Evolutionary conservation across 2,329 filamentous ascomycete species (phyloP).

Genomic region (Claviceps arundinis): DNA sequence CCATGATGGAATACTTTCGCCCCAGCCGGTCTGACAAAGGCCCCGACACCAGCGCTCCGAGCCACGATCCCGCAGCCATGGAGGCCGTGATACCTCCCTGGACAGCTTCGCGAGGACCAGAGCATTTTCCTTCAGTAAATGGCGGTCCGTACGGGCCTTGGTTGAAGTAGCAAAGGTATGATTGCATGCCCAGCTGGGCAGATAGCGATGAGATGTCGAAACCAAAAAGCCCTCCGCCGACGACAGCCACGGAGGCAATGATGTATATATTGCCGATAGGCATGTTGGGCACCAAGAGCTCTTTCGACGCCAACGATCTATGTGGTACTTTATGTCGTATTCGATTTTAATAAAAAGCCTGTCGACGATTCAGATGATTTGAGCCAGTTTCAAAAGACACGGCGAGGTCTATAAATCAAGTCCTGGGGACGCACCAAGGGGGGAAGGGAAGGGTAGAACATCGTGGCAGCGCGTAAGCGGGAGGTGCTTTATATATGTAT

Average conservation of each 20-base stretch:
- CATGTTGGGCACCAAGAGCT: constrained; percentile 10
- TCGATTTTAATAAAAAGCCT: neutral
- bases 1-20: constrained; percentile 36
- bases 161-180: constrained; percentile 26
- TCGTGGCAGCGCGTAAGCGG: neutral
- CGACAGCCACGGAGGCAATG: constrained; percentile 22
- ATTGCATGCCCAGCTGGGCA: constrained; percentile 25
- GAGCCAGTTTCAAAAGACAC: neutral
- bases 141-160: constrained; percentile 21
- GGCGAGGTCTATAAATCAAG: neutral
- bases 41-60: constrained; percentile 35
- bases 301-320: neutral
- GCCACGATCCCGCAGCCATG: constrained; percentile 37
- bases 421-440: neutral
- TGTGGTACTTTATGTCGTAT: neutral
- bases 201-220: constrained; percentile 55
- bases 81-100: constrained; percentile 40
- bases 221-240: constrained; percentile 38
- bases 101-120: constrained; percentile 24
- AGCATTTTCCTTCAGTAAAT: constrained; percentile 17
- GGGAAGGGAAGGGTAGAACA: neutral
- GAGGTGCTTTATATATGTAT: neutral
- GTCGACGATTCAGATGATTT: too few relatives aligned
- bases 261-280: constrained; percentile 22
- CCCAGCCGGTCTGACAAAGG: constrained; percentile 35